Base-by-base conservation (phyloP, 1,284 basidiomycete species). In the Melampsora larici-populina region DNA sequence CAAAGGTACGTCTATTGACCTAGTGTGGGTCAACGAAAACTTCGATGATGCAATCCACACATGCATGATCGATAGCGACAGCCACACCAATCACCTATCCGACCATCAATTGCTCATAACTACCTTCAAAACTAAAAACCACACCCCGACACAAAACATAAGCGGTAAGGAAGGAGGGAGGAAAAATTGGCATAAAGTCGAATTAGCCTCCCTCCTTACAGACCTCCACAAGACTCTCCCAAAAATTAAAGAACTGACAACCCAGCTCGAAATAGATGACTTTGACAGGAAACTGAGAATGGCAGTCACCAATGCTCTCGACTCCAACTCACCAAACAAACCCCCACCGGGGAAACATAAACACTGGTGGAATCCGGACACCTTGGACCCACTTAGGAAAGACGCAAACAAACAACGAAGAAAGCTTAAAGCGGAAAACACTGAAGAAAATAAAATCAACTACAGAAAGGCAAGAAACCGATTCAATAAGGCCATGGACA, bases 81-180 rank as follows among this genome's bases (percentile, higher is more conserved):
- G 21, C 11, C 11, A 11, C 48, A 49, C 48, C 11, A 74, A 74
- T 33, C 71, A 74, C 46, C 18, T 46, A 13, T 74, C 71, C 7
- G 71, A 74, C 31, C 71, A 74, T 31, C 71, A 74, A 55, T 62
- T 62, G n/a, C 51, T 74, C 15, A 62, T 29, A 9, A 62, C 70
- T 26, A 26, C n/a, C 63, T 40, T 8, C 33, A 66, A 9, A 33
- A 29, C 29, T 33, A 36, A 1, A 51, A 51, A 26, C 1, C 26
- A 5, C 13, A 64, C 2, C 26, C 26, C 2, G 49, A 66, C 33
- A 11, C 11, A 49, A 11, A 21, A 49, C 48, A 49, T 11, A 11
- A 21, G 48, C 48, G 11, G 11, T 21, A 11, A 11, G 48, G 48
- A 11, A 11, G n/a, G n/a, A 49, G 21, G 11, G 21, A 11, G 4